Evolutionary conservation across 2,329 filamentous ascomycete species (phyloP).

Genomic region (Cercospora zeae-maydis): DNA sequence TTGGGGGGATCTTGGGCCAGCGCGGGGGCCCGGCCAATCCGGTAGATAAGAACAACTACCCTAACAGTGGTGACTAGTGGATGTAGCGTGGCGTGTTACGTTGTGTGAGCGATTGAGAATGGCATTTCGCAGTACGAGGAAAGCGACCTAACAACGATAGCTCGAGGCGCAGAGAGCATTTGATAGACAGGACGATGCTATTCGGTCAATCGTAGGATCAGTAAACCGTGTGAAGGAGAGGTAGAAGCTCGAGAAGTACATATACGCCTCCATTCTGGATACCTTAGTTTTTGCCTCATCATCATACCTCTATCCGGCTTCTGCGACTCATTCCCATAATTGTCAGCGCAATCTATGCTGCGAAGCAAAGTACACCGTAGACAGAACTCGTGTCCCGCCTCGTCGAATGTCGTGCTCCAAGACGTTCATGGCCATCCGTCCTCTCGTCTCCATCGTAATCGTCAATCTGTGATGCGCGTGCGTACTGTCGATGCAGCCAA

Average conservation of each 20-base stretch:
- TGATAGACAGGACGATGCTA: background rate
- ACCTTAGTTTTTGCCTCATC: background rate
- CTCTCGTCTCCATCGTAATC: background rate
- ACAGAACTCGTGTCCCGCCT: background rate
- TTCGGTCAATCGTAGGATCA: background rate
- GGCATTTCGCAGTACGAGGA: background rate
- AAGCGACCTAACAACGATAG: background rate
- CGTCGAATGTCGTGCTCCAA: no score
- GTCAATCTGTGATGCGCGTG: background rate
- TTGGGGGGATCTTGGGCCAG: constrained; percentile 45
- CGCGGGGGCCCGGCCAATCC: constrained; percentile 45
- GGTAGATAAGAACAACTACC: constrained; percentile 35
- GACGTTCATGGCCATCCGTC: background rate
- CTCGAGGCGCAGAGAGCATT: background rate
- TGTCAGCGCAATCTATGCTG: background rate
- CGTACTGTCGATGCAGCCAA: background rate
- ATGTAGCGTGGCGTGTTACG: background rate
- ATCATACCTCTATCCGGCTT: background rate
- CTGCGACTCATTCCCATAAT: background rate
- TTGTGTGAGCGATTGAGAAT: background rate
- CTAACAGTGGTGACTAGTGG: constrained; percentile 24
- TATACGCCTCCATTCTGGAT: background rate
- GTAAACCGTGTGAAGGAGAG: background rate
- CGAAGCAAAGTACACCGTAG: background rate
- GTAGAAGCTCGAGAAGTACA: background rate